phyloP scores from a whole-genome alignment of 306 rosid genomes.

The Luffa aegyptiaca region DNA sequence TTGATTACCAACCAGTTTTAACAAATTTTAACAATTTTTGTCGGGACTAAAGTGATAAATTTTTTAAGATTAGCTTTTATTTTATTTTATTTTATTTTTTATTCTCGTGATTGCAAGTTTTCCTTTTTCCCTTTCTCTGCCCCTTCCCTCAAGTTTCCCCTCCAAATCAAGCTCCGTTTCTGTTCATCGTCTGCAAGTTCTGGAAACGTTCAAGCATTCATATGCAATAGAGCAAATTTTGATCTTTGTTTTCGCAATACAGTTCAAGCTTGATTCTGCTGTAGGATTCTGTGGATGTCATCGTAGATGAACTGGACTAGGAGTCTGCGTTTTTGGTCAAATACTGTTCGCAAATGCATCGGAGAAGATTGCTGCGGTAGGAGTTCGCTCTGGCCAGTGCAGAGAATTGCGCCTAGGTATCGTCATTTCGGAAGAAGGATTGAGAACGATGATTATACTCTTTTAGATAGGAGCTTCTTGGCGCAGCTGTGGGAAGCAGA shows the following conservation, averaged over 20 bases:
- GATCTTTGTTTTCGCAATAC: not conserved
- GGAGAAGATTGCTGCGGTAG: slow-evolving; percentile 9
- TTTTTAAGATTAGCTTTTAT: no score
- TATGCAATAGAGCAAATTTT: not conserved
- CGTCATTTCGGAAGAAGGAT: slow-evolving; percentile 33
- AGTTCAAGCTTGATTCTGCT: slow-evolving; percentile 2
- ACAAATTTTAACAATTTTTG: no score
- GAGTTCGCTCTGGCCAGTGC: slow-evolving; percentile 7
- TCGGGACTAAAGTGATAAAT: no score
- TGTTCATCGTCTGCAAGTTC: not conserved
- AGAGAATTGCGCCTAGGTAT: not conserved
- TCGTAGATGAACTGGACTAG: slow-evolving; percentile 33
- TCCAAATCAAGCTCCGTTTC: not conserved
- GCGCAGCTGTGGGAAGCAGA: slow-evolving; percentile 59
- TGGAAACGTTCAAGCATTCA: not conserved
- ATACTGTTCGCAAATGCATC: not conserved
- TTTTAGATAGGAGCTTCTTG: slow-evolving; percentile 44
- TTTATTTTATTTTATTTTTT: no score
- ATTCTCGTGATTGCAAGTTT: no score
- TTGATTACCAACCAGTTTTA: no score
- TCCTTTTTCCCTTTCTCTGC: not conserved
- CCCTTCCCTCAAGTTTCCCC: not conserved
- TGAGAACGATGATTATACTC: slow-evolving; percentile 12
- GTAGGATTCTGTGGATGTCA: not conserved
- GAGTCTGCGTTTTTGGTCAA: slow-evolving; percentile 7